These are phyloP conservation scores for Chlamydomonas schloesseri DNA, from an alignment of 139 green algal genomes.

Conservation along the genomic window DNA sequence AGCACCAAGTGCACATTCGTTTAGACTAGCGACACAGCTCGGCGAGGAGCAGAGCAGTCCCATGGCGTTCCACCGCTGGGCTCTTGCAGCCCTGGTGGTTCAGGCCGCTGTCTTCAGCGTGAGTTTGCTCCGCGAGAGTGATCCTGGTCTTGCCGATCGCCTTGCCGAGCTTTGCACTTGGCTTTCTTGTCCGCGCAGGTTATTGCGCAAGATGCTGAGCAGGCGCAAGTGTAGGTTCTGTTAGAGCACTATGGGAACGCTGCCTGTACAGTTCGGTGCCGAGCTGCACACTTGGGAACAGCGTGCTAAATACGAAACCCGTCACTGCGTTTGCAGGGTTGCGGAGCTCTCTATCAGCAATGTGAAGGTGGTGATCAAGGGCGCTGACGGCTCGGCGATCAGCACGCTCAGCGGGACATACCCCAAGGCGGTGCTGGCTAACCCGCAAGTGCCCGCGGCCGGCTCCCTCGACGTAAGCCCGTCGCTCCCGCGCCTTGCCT, in stretches of 20 bases:
- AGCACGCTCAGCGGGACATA: background rate
- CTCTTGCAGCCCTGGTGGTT: background rate
- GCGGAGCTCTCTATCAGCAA: conserved; percentile 1
- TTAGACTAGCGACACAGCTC: no score
- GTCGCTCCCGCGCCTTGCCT: no score
- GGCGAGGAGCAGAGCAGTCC: no score
- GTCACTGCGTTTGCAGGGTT: background rate
- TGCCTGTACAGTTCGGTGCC: no score
- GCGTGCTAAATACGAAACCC: no score
- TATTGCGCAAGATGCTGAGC: background rate
- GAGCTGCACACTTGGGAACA: no score
- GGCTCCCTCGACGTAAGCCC: conserved; percentile 22
- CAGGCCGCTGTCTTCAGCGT: background rate
- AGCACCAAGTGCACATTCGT: no score
- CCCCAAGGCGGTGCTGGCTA: conserved; percentile 32
- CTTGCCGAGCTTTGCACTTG: no score
- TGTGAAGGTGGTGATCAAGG: conserved; percentile 27
- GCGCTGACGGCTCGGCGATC: conserved; percentile 3
- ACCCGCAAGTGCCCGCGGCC: conserved; percentile 15
- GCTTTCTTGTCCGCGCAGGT: background rate
- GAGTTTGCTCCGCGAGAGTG: background rate
- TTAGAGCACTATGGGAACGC: no score
- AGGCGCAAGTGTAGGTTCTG: background rate
- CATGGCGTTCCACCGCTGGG: background rate
- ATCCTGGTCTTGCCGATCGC: background rate